A percentile compares a stretch with the other conserved stretches of the same genome.
Evolutionary conservation across 169 alveolate genomes (phyloP).

Genomic region (Plasmodium yoelii): DNA sequence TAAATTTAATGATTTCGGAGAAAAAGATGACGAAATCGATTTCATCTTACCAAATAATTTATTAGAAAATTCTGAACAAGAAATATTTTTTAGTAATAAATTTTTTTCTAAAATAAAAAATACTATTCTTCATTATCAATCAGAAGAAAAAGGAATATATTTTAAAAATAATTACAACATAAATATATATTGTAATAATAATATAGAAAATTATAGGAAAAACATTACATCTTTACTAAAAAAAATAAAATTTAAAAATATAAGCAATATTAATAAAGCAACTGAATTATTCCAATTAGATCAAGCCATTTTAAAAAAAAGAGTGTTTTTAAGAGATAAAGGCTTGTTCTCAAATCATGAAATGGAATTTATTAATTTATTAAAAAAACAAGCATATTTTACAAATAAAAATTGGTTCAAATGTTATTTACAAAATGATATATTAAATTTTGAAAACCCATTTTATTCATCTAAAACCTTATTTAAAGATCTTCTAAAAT

Average conservation of each 20-base stretch:
- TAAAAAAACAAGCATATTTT: constrained; percentile 53
- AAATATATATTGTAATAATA: not conserved
- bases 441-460: constrained; percentile 29
- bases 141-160: not conserved
- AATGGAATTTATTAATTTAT: constrained; percentile 33
- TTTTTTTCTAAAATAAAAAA: constrained; percentile 7
- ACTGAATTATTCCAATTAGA: constrained; percentile 39
- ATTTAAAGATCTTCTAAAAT: constrained; percentile 31
- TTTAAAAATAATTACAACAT: not conserved
- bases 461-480: constrained; percentile 32
- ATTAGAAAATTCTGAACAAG: not conserved
- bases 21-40: not conserved
- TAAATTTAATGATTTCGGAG: not conserved
- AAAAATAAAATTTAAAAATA: constrained; percentile 18
- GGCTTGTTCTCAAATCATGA: constrained; percentile 14
- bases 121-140: not conserved
- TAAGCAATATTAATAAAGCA: not conserved
- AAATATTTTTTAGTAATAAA: constrained; percentile 7
- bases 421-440: constrained; percentile 17
- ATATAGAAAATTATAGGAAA: constrained; percentile 16
- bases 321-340: constrained; percentile 33
- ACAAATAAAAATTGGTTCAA: constrained; percentile 65
- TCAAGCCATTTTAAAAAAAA: constrained; percentile 18
- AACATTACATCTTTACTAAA: constrained; percentile 12
- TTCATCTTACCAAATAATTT: not conserved